phyloP scores from a whole-genome alignment of 768 basidiomycete genomes.

The Pulveroboletus ravenelii region DNA sequence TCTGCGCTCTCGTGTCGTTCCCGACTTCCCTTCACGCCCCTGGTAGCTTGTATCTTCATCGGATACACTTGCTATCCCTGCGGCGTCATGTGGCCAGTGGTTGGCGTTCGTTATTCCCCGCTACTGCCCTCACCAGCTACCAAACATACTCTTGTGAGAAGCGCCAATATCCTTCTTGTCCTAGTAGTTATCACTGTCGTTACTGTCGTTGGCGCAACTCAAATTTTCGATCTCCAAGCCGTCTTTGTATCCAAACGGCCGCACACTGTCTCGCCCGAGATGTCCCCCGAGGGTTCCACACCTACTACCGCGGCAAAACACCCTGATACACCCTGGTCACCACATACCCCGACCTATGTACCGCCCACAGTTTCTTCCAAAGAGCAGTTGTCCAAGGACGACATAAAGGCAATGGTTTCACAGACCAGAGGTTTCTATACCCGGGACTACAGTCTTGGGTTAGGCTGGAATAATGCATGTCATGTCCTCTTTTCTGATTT shows the following conservation, averaged over 20 bases:
- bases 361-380: conserved; percentile 1
- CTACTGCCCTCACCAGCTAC: conserved; percentile 7
- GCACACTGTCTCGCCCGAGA: neutral
- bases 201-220: conserved; percentile 7
- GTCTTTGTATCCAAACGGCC: conserved; percentile 4
- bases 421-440: conserved; percentile 38
- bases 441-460: conserved; percentile 40
- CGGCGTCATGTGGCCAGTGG: conserved; percentile 14
- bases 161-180: conserved; percentile 6
- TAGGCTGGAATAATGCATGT: conserved; percentile 45
- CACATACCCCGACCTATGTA: neutral
- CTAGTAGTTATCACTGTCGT: conserved; percentile 3
- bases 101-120: conserved; percentile 8
- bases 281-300: neutral
- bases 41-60: conserved; percentile 1
- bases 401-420: conserved; percentile 32
- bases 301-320: neutral
- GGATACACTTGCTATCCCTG: neutral
- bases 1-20: neutral
- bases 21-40: neutral
- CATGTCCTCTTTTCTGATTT: conserved; percentile 8
- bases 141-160: conserved; percentile 7
- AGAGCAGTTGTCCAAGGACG: conserved; percentile 25
- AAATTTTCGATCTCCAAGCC: conserved; percentile 9
- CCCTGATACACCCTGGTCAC: neutral